Evolutionary conservation across 2,329 filamentous ascomycete species (phyloP).

Genomic region (Aspergillus aculeatinus): DNA sequence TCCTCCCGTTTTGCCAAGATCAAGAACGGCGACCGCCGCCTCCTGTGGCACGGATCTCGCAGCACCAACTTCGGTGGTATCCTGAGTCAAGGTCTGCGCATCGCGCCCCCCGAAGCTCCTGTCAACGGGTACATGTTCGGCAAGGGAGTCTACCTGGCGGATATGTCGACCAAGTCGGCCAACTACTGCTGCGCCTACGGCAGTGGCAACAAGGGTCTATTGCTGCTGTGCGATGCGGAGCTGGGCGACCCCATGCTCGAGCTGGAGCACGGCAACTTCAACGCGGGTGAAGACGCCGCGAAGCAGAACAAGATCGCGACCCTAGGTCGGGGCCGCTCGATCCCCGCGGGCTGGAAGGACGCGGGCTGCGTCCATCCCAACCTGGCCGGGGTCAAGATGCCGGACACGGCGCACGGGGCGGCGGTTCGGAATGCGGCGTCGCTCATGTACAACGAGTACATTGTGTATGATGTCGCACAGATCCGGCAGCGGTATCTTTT

Average conservation of each 20-base stretch:
- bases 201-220: conserved; percentile 68
- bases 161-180: conserved; percentile 80
- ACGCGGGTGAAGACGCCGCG: conserved; percentile 64
- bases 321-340: conserved; percentile 65
- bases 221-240: conserved; percentile 82
- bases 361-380: conserved; percentile 63
- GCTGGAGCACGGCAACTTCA: conserved; percentile 57
- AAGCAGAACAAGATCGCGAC: conserved; percentile 63
- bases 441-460: conserved; percentile 48
- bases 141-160: conserved; percentile 84
- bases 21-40: conserved; percentile 64
- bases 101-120: conserved; percentile 76
- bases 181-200: conserved; percentile 66
- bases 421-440: neutral
- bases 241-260: conserved; percentile 73
- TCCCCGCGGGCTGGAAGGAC: conserved; percentile 73
- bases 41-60: conserved; percentile 86
- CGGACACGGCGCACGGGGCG: conserved; percentile 26
- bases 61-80: conserved; percentile 85
- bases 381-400: conserved; percentile 67
- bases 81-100: conserved; percentile 81
- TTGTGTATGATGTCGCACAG: conserved; percentile 51
- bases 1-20: conserved; percentile 54
- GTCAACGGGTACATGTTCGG: conserved; percentile 83
- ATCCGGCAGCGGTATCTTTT: conserved; percentile 48